Percentiles rank a stretch among this genome's conserved stretches.
Conservation (phyloP, 768 basidiomycete genomes). For the Dacryopinax primogenitus region DNA sequence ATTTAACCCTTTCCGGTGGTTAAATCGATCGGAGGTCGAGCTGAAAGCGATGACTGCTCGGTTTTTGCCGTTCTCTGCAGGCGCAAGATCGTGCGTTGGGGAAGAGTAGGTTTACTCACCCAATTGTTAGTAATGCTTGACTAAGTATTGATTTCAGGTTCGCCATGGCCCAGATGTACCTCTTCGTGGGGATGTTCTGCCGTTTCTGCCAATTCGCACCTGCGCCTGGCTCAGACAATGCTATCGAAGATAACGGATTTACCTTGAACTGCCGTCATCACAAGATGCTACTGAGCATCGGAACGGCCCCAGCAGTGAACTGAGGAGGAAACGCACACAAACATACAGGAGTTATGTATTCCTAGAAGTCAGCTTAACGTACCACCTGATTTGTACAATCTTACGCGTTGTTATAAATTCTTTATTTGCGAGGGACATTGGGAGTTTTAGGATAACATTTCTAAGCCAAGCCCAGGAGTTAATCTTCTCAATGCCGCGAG, state of each 20-base stretch:
- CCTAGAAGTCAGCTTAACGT: not conserved
- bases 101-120: not conserved
- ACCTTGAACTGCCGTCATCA: not conserved
- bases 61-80: not conserved
- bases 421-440: no score
- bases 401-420: no score
- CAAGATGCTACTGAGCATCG: conserved; percentile 5
- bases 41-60: not conserved
- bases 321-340: not conserved
- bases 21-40: conserved; percentile 23
- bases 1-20: conserved; percentile 72
- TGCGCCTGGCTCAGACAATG: not conserved
- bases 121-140: not conserved
- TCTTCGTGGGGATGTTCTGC: not conserved
- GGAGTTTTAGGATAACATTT: no score
- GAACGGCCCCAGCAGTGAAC: not conserved
- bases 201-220: conserved; percentile 1
- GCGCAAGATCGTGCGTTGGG: not conserved
- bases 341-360: not conserved
- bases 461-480: no score
- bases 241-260: conserved; percentile 1
- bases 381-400: no score
- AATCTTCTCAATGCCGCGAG: no score
- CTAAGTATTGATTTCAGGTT: not conserved
- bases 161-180: conserved; percentile 6